Evolutionary conservation across 2,329 filamentous ascomycete species (phyloP), one percentile per base, ranked within the genome.

Genomic region (Sphaerulina populicola): DNA sequence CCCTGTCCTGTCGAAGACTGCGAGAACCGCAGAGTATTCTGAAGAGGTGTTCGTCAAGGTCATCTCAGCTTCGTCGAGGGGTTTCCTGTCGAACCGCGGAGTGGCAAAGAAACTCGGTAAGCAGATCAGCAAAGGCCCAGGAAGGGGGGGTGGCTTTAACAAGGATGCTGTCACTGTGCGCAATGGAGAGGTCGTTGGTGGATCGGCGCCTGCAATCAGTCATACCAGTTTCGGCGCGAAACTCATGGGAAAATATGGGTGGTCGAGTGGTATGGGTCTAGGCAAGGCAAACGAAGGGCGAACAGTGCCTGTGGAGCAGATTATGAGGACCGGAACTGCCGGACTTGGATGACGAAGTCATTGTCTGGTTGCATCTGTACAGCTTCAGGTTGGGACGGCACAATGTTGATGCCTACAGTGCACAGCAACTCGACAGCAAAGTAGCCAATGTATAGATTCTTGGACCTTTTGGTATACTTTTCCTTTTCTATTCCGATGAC

Each of bases 191-290:
- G 74, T 94, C 27, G 89, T 97, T 2, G 93, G 91, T 43, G 88
- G 80, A 1, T 80, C 82, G 43, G 90, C 91, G 1, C 86, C 89
- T 9, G 90, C 95, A 66, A 76, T 98, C 30, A 86, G 87, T 1
- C 74, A 75, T 4, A 86, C 85, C 47, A 97, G 95, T 66, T 88
- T 81, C 59, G 93, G 93, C 9, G 80, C 88, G 45, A 81, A 82
- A 2, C 86, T 98, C 81, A 71, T 98, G 57, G 88, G 94, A 71
- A 97, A 93, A 71, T 97, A 97, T 93, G 93, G 93, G 3, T 98
- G 93, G 90, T 86, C 80, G 55, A 84, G 77, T 47, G 93, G 93
- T 4, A 94, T 84, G 64, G 86, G 86, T 1, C 76, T 98, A 1
- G 93, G 93, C 47, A 81, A 86, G 9, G 66, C 74, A 1, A 82